Conservation (phyloP, 768 basidiomycete genomes). For the Lentinula sp. region DNA sequence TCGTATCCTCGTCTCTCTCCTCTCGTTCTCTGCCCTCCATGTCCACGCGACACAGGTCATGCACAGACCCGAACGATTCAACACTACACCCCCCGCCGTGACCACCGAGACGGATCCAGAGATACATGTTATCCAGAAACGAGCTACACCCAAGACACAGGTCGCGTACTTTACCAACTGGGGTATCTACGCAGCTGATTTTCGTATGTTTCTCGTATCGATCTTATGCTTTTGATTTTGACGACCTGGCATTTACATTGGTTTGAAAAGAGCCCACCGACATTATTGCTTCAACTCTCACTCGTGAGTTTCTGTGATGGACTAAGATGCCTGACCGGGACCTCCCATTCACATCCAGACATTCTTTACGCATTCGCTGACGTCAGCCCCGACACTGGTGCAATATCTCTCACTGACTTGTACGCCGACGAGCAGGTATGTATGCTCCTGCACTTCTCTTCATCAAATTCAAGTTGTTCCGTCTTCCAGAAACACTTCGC, state of each 20-base stretch:
- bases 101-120: neutral
- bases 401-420: conserved; percentile 59
- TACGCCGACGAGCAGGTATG: conserved; percentile 69
- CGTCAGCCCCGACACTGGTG: conserved; percentile 52
- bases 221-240: too few relatives aligned
- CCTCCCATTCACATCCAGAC: conserved; percentile 21
- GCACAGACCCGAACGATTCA: conserved; percentile 2
- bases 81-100: neutral
- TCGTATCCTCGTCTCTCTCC: neutral
- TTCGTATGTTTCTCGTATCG: conserved; percentile 33
- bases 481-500: conserved; percentile 58
- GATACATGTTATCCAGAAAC: conserved; percentile 3
- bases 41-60: conserved; percentile 3
- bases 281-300: conserved; percentile 52
- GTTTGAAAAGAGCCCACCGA: conserved; percentile 52
- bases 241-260: neutral
- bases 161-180: conserved; percentile 56
- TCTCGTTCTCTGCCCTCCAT: neutral
- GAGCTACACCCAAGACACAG: conserved; percentile 13
- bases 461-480: conserved; percentile 9
- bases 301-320: conserved; percentile 38
- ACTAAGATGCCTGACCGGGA: neutral
- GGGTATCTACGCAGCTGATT: conserved; percentile 55
- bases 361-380: conserved; percentile 81
- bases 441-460: neutral